A percentile compares a stretch with the other conserved stretches of the same genome.
phyloP scores from a whole-genome alignment of 2,329 filamentous ascomycete species.

The Pseudocercospora pini-densiflorae region DNA sequence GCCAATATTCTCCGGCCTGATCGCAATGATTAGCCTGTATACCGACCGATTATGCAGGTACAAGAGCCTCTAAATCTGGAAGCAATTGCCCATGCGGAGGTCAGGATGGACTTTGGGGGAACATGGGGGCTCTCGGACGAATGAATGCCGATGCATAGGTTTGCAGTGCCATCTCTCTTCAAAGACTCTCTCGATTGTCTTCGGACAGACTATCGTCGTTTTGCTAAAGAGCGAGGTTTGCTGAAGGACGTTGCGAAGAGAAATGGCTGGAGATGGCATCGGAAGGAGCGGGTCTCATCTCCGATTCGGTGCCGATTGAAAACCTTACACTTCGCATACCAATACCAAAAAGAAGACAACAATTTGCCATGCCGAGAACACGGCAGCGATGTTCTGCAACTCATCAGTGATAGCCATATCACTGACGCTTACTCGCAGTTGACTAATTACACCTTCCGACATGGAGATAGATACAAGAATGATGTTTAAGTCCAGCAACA shows the following conservation, averaged over 20 bases:
- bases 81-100: neutral
- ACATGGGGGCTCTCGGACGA: neutral
- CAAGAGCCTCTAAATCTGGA: neutral
- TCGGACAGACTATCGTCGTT: neutral
- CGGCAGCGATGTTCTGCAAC: neutral
- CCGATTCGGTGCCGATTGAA: neutral
- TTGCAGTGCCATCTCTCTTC: too few species aligned
- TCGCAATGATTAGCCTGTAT: neutral
- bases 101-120: neutral
- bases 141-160: neutral
- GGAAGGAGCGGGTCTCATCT: neutral
- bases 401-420: neutral
- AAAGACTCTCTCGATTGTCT: too few species aligned
- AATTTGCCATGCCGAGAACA: neutral
- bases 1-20: neutral
- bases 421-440: neutral
- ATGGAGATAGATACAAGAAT: neutral
- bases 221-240: neutral
- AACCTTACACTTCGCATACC: neutral
- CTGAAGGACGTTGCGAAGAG: neutral
- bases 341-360: neutral
- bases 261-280: neutral
- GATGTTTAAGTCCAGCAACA: neutral
- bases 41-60: neutral
- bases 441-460: neutral